Base-by-base conservation (phyloP, 2,329 filamentous ascomycete genomes). In the Cladorrhinum sp. region DNA sequence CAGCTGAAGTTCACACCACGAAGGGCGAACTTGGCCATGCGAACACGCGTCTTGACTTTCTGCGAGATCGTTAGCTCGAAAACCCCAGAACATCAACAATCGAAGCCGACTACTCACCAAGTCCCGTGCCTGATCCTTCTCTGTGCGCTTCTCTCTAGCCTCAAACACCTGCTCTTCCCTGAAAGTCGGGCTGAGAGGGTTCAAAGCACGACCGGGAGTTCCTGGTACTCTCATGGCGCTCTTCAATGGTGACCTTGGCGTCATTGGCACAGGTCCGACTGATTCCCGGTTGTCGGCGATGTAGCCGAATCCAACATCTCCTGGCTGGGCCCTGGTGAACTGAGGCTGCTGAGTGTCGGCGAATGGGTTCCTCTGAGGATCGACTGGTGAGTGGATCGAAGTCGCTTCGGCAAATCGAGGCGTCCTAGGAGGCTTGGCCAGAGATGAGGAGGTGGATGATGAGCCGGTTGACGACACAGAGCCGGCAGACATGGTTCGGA, bases 1-100 rank as follows among this genome's bases (percentile, higher is more conserved):
- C 95, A 99, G 75, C 91, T 92, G 76, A 99, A 98, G 82, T 93
- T 97, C 77, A 98, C 90, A 59, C 92, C 89, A 66, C 95, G 89
- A n/a, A 99, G 87, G 64, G 96, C 85, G 69, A 98, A 88, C 80
- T 99, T 99, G 68, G 93, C 95, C 76, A 98, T 82, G 51, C 95
- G 87, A 32, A 98, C 93, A 67, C 92, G 86, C 36, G 88, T 88
- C 79, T 97, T 98, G 74, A 96, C 85, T 88, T 90, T 96, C 93
- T 96, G 72, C 51, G 61, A 6, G 3, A 25, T 57, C 67, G 68
- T 76, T 68, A 73, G 68, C 70, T 57, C 27, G 12, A 29, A 22
- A 41, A 2, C 41, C 23, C 55, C 1, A 27, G 23, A 45, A 18
- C 10, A 6, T 7, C 8, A 3, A 2, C 32, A 2, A 5, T 29